Evolutionary conservation across 1,139 yeast species (phyloP).

Genomic region (Kodamaea fungicola): DNA sequence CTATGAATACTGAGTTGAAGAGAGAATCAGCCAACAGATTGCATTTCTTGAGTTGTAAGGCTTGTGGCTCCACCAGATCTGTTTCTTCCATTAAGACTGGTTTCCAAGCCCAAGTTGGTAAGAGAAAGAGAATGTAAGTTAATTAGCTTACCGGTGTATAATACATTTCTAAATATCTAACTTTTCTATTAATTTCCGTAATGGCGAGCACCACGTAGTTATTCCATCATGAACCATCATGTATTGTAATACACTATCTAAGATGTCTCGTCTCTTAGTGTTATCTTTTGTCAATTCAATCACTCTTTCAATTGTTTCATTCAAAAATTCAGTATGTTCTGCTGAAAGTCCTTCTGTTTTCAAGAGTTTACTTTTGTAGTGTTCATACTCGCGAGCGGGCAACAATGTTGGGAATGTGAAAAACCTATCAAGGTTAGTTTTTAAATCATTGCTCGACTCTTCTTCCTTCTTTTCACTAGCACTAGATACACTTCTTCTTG

Average conservation of each 20-base stretch:
- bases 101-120: constrained; percentile 94
- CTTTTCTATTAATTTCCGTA: constrained; percentile 47
- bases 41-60: constrained; percentile 95
- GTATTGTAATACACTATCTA: constrained; percentile 34
- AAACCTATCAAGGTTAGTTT: constrained; percentile 12
- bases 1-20: constrained; percentile 92
- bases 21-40: constrained; percentile 95
- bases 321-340: constrained; percentile 18
- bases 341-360: constrained; percentile 13
- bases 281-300: constrained; percentile 4
- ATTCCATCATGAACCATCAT: constrained; percentile 52
- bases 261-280: constrained; percentile 5
- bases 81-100: constrained; percentile 98
- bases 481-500: constrained; percentile 3
- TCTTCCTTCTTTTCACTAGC: background rate
- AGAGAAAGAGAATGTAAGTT: constrained; percentile 54
- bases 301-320: constrained; percentile 10
- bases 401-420: constrained; percentile 20
- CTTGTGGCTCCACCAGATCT: constrained; percentile 97
- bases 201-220: constrained; percentile 54
- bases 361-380: constrained; percentile 32
- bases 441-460: constrained; percentile 1
- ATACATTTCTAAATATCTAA: constrained; percentile 4
- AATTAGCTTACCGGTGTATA: background rate
- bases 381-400: constrained; percentile 32